Evolutionary conservation across 257 asterid species (phyloP).

Genomic region (Rubia yunnanensis): DNA sequence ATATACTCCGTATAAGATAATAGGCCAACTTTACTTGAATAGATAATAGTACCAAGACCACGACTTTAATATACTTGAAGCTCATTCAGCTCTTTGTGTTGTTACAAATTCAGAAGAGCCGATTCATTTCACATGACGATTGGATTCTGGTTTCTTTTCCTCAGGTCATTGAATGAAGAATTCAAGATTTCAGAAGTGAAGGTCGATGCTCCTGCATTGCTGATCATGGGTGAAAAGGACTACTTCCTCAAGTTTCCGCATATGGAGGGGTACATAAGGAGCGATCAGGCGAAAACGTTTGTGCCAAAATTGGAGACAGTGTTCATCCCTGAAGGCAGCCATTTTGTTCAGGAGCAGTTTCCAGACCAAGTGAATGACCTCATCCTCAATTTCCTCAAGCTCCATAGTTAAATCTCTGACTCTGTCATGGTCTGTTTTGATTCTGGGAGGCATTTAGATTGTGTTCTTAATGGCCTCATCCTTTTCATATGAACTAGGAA

Average conservation of each 20-base stretch:
- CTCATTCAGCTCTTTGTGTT: too few relatives aligned
- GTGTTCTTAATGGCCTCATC: neutral
- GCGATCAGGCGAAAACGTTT: conserved; percentile 25
- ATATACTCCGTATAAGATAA: too few relatives aligned
- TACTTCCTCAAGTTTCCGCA: conserved; percentile 24
- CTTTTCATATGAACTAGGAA: neutral
- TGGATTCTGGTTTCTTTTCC: neutral
- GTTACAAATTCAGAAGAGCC: too few relatives aligned
- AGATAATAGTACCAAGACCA: too few relatives aligned
- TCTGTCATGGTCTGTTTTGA: neutral
- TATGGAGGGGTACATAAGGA: conserved; percentile 21
- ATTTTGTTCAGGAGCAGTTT: conserved; percentile 45
- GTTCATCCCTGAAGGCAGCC: conserved; percentile 34
- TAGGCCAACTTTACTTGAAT: too few relatives aligned
- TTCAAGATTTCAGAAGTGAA: conserved; percentile 8
- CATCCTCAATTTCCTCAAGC: conserved; percentile 29
- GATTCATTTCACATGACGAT: neutral
- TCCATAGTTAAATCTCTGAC: neutral
- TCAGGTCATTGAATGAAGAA: neutral
- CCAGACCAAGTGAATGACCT: conserved; percentile 32
- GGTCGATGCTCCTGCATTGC: conserved; percentile 31
- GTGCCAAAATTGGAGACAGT: conserved; percentile 35
- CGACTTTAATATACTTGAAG: too few relatives aligned
- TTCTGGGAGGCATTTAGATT: neutral
- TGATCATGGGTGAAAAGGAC: conserved; percentile 48